These are phyloP conservation scores for Canavalia gladiata DNA, from an alignment of 306 rosid genomes.

Conservation along the genomic window DNA sequence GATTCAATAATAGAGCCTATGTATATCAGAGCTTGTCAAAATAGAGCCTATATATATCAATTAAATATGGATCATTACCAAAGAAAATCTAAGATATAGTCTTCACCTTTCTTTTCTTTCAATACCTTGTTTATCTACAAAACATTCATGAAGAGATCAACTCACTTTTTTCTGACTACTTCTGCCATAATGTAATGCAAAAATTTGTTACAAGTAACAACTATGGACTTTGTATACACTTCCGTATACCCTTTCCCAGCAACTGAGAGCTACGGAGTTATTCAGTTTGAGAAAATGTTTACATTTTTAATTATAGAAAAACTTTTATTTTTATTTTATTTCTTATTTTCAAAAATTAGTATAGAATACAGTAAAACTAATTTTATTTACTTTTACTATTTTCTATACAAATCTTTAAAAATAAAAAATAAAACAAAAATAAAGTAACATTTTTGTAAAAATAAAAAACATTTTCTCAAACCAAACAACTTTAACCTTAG, in stretches of 20 bases:
- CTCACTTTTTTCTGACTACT: slow-evolving; percentile 51
- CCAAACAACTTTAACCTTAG: no score
- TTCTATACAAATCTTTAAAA: no score
- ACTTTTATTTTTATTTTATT: no score
- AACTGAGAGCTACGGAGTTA: slow-evolving; percentile 5
- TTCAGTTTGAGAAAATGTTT: no score
- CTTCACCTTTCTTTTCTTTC: slow-evolving; percentile 20
- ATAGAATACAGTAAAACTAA: no score
- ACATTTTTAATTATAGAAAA: no score
- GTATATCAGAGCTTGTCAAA: neutral
- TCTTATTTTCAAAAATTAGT: no score
- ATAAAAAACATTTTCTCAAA: no score
- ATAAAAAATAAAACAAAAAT: no score
- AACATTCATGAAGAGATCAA: slow-evolving; percentile 29
- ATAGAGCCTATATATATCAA: neutral
- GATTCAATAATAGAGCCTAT: neutral
- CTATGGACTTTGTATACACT: slow-evolving; percentile 40
- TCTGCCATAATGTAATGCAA: slow-evolving; percentile 56
- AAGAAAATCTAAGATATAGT: slow-evolving; percentile 47
- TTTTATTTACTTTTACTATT: no score
- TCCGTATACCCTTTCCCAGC: slow-evolving; percentile 29
- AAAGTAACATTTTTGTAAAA: no score
- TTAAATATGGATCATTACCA: slow-evolving; percentile 31
- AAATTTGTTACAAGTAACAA: slow-evolving; percentile 49
- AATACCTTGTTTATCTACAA: slow-evolving; percentile 51